Base-by-base conservation (phyloP, 139 green algal species). In the Edaphochlamys debaryana region DNA sequence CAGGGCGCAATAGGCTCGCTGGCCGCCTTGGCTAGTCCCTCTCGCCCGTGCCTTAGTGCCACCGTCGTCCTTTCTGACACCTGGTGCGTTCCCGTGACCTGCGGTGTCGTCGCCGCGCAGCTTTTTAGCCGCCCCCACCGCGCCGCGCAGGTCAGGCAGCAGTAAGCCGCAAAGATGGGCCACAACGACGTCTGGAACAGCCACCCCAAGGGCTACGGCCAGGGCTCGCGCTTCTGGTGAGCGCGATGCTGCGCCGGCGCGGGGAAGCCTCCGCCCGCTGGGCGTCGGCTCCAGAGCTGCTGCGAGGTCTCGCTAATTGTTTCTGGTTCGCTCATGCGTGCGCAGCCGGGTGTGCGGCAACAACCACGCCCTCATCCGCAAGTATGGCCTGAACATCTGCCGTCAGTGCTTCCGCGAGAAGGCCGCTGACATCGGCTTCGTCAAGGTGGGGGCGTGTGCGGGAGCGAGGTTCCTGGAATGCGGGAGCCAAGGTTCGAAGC, bases 331-430 rank as follows among this genome's bases (percentile, higher is more conserved):
- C 30, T 48, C 68, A 15, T 79, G 37, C 32, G 82, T 2, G 17
- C 92, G 93, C 94, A 98, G 97, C 96, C 97, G 97, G 42, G 97
- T 99, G 75, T 99, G 97, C 94, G 91, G 91, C 84, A 99, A 99
- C 93, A 89, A 93, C 79, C 94, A 96, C 88, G 97, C 93, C 81
- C 87, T 99, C 85, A 98, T 99, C 93, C 95, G 97, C 88, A 99
- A 99, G 95, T 99, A 99, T 91, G 93, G 94, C 86, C 89, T 99
- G 86, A 99, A 99, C 92, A 96, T 98, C 85, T 99, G 97, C 95
- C 92, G 97, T 66, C 97, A 99, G 94, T 99, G 97, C 95, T 99
- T 99, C 95, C 93, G 96, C 45, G 94, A 98, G 89, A 97, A 98
- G 80, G 92, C 96, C 71, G 97, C 95, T 84, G 96, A 98, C 88